A percentile compares a stretch with the other conserved stretches of the same genome.
These are phyloP conservation scores for Magnusiomyces tetraspermus DNA, from an alignment of 1,139 yeast species.

Conservation along the genomic window DNA sequence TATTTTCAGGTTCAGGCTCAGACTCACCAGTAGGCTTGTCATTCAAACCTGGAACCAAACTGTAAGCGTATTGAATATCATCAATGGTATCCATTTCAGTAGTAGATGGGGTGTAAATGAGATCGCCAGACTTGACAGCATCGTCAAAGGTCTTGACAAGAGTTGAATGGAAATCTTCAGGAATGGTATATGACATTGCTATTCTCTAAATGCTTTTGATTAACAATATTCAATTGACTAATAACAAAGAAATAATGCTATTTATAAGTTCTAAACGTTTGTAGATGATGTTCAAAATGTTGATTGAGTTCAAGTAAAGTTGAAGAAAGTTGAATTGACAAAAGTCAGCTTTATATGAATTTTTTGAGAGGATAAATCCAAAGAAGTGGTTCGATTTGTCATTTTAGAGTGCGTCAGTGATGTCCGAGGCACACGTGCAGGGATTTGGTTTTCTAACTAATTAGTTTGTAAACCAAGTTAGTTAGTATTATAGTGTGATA, in stretches of 20 bases:
- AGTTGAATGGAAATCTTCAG: conserved; percentile 16
- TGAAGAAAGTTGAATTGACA: too few relatives aligned
- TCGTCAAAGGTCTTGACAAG: conserved; percentile 27
- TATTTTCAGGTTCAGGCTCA: too few relatives aligned
- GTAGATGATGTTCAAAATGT: too few relatives aligned
- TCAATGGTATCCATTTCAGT: conserved; percentile 23
- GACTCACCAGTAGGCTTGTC: conserved; percentile 43
- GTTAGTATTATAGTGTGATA: too few relatives aligned
- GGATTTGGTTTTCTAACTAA: too few relatives aligned
- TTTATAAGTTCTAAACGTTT: too few relatives aligned
- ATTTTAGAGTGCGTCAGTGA: too few relatives aligned
- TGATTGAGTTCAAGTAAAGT: neutral
- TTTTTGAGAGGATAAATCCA: too few relatives aligned
- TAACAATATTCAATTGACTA: neutral
- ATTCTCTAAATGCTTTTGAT: neutral
- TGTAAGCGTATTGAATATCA: conserved; percentile 33
- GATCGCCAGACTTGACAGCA: conserved; percentile 28
- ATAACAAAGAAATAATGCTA: too few relatives aligned
- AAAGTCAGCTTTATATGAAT: too few relatives aligned
- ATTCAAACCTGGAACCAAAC: conserved; percentile 43
- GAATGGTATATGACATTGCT: neutral
- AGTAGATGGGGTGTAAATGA: conserved; percentile 28
- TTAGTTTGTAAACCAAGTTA: neutral
- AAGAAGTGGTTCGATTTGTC: too few relatives aligned
- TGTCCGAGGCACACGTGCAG: too few relatives aligned